phyloP scores from a whole-genome alignment of 2,329 filamentous ascomycete species.

The Penicillium digitatum region DNA sequence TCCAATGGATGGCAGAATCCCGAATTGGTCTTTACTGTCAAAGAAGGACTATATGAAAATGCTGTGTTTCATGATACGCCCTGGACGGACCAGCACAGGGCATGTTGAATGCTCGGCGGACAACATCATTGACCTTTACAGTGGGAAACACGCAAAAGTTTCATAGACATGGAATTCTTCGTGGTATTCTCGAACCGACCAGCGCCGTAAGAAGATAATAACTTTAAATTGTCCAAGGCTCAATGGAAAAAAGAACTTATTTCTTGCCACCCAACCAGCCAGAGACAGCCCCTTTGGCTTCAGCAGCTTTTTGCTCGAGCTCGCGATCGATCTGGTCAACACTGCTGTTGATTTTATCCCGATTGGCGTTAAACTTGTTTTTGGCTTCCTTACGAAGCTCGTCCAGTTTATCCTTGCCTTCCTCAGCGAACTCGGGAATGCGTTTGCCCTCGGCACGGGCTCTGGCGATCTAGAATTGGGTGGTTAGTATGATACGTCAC shows the following conservation, averaged over 20 bases:
- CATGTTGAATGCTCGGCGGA: background rate
- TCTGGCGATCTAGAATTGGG: slow-evolving; percentile 52
- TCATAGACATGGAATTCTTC: background rate
- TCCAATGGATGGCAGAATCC: background rate
- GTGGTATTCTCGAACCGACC: background rate
- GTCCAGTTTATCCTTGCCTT: slow-evolving; percentile 54
- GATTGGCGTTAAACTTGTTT: slow-evolving; percentile 41
- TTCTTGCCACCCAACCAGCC: slow-evolving; percentile 73
- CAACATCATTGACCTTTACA: background rate
- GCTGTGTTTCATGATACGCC: background rate
- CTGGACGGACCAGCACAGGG: background rate
- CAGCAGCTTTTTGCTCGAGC: slow-evolving; percentile 70
- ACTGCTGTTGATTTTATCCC: slow-evolving; percentile 48
- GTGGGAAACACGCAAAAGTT: background rate
- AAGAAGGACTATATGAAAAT: no score
- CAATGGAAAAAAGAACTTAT: slow-evolving; percentile 11
- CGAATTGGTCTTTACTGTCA: background rate
- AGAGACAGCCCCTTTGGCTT: slow-evolving; percentile 79
- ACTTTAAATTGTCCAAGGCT: background rate
- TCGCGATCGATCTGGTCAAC: slow-evolving; percentile 78
- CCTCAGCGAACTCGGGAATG: slow-evolving; percentile 58
- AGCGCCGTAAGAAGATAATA: background rate
- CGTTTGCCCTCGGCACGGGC: slow-evolving; percentile 60
- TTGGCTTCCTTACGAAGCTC: slow-evolving; percentile 62
- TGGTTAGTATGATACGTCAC: background rate